Percentiles rank a stretch among this genome's conserved stretches.
Evolutionary conservation across 805 yeast species (phyloP).

Genomic region (Saccharomycopsis fodiens): DNA sequence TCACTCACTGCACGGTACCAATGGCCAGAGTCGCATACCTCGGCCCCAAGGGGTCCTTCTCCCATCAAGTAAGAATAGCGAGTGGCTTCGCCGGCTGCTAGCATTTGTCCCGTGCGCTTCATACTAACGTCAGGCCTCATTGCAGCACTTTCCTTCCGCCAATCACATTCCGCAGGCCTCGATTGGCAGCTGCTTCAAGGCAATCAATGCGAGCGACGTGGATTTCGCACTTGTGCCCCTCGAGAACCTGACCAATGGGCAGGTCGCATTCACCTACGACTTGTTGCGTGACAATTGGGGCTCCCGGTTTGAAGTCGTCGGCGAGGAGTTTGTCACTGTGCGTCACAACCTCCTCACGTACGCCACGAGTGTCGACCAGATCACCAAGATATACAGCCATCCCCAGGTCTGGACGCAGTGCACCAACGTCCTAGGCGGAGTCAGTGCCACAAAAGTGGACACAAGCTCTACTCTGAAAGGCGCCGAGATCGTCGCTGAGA

Average conservation of each 20-base stretch:
- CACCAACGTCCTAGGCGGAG: slow-evolving; percentile 25
- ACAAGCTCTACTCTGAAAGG: slow-evolving; percentile 80
- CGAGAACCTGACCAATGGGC: slow-evolving; percentile 94
- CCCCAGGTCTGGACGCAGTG: slow-evolving; percentile 99
- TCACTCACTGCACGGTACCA: not conserved
- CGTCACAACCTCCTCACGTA: slow-evolving; percentile 64
- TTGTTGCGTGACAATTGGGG: slow-evolving; percentile 62
- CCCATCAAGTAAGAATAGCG: slow-evolving; percentile 58
- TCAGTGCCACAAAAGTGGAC: slow-evolving; percentile 47
- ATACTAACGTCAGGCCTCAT: slow-evolving; percentile 37
- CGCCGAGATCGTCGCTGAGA: slow-evolving; percentile 49
- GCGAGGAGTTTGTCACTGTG: slow-evolving; percentile 76
- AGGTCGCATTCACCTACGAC: slow-evolving; percentile 81
- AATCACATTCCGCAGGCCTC: slow-evolving; percentile 27
- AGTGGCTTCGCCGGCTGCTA: not conserved
- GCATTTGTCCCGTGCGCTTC: no score
- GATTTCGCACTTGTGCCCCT: slow-evolving; percentile 78
- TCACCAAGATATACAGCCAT: slow-evolving; percentile 70
- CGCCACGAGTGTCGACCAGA: slow-evolving; percentile 35
- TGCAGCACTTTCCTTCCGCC: slow-evolving; percentile 23
- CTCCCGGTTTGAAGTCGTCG: slow-evolving; percentile 45
- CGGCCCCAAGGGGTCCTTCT: slow-evolving; percentile 91
- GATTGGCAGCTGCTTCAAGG: slow-evolving; percentile 56
- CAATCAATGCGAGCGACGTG: slow-evolving; percentile 38
- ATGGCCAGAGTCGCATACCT: slow-evolving; percentile 53